Evolutionary conservation across 129 eudicot genomes (phyloP), one percentile per base, ranked within the genome.

Genomic region (Chrysanthemum lavandulifolium): DNA sequence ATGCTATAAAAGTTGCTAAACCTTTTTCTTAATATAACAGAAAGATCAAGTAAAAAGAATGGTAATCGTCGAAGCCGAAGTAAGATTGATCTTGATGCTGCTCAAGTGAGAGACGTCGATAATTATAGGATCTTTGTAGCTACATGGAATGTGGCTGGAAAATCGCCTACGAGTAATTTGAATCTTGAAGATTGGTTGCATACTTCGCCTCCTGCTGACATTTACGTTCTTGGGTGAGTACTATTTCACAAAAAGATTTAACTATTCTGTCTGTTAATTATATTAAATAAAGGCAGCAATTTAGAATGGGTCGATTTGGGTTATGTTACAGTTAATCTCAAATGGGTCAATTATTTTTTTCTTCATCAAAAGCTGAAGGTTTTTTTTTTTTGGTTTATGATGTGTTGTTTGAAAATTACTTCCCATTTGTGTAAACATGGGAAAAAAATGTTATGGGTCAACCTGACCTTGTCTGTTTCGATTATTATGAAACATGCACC

Each of bases 91-190:
- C 81, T 84, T 16, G 93, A 94, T 75, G 71, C 84, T 11, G 76
- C 92, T 58, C 96, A 86, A 69, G 87, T 84, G 53, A 86, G 80
- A 61, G 96, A 94, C 74, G 93, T 94, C 53, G 75, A 84, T 14
- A 83, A 90, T 51, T 84, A 87, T 69, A 84, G 98, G 79, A 74
- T 94, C 68, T 94, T 94, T 73, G 98, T 83, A 71, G 96, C 97
- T n/a, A 94, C 98, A 60, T 94, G 98, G 98, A 94, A 94, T 81
- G 98, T 94, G 50, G 98, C 89, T 36, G 98, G 98, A 75, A 90
- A 94, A 84, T 90, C 97, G 27, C 98, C 98, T 12, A 84, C 96
- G 2, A 82, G 69, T 79, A 50, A 78, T 69, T 81, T 94, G 67
- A 94, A 83, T 82, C 97, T 94, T 67, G 97, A 90, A 69, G 98